phyloP scores from a whole-genome alignment of 352 stramenopile genomes.

The Globisporangium barbulae region DNA sequence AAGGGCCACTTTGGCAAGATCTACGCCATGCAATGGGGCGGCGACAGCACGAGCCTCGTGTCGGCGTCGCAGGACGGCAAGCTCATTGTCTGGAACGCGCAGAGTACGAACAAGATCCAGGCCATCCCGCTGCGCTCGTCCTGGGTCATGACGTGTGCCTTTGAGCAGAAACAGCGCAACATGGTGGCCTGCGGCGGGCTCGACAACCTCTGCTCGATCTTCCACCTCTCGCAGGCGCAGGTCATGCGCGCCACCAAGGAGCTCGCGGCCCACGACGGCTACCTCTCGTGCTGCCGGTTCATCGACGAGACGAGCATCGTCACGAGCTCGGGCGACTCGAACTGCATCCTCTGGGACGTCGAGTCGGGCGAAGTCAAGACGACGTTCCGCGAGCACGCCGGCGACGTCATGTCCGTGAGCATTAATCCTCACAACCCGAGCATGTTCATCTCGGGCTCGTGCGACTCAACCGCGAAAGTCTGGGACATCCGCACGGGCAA shows the following conservation, averaged over 20 bases:
- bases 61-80: conserved; percentile 98
- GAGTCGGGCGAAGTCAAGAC: conserved; percentile 92
- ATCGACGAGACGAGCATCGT: conserved; percentile 93
- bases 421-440: conserved; percentile 94
- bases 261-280: conserved; percentile 97
- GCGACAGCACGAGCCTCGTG: conserved; percentile 89
- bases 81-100: conserved; percentile 98
- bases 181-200: conserved; percentile 98
- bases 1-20: conserved; percentile 99
- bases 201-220: conserved; percentile 99
- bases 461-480: conserved; percentile 96
- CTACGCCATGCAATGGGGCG: conserved; percentile 98
- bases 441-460: conserved; percentile 97
- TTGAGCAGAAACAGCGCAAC: conserved; percentile 96
- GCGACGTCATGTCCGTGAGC: conserved; percentile 97
- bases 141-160: conserved; percentile 99
- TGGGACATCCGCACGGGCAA: conserved; percentile 97
- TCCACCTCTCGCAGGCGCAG: conserved; percentile 91
- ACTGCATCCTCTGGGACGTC: conserved; percentile 99
- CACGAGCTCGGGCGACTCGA: conserved; percentile 96
- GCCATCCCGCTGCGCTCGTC: conserved; percentile 95
- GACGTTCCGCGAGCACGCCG: conserved; percentile 97
- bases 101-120: conserved; percentile 97
- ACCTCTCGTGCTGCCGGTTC: conserved; percentile 98
- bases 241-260: conserved; percentile 93